A percentile compares a stretch with the other conserved stretches of the same genome.
Evolutionary conservation across 2,329 filamentous ascomycete genomes (phyloP).

Genomic region (Ascochyta pisi): DNA sequence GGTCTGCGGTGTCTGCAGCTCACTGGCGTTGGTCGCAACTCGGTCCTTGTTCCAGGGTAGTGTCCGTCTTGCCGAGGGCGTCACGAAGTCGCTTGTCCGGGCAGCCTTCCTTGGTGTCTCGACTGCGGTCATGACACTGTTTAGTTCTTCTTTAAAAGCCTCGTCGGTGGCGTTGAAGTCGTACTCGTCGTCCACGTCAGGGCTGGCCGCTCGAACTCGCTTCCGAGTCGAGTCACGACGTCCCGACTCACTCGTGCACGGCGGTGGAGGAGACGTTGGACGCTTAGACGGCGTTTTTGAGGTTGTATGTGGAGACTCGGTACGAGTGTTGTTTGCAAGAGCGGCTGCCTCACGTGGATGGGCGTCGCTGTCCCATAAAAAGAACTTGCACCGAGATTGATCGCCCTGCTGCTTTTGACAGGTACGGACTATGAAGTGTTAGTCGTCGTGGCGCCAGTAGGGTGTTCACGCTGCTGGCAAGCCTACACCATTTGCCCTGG

Average conservation of each 20-base stretch:
- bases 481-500: constrained; percentile 59
- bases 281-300: constrained; percentile 27
- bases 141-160: constrained; percentile 42
- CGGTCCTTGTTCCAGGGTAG: constrained; percentile 49
- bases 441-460: background rate
- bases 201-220: constrained; percentile 33
- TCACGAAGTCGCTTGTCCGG: constrained; percentile 48
- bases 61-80: constrained; percentile 43
- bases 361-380: constrained; percentile 65
- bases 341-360: constrained; percentile 55
- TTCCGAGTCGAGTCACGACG: constrained; percentile 33
- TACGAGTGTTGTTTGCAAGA: constrained; percentile 56
- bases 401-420: constrained; percentile 59
- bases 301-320: constrained; percentile 26
- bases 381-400: constrained; percentile 61
- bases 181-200: constrained; percentile 45
- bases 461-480: background rate
- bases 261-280: constrained; percentile 26
- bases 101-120: constrained; percentile 53
- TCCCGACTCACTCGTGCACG: constrained; percentile 22
- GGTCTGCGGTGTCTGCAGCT: constrained; percentile 41
- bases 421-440: constrained; percentile 56
- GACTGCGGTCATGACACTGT: constrained; percentile 29
- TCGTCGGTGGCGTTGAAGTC: constrained; percentile 40
- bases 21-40: constrained; percentile 11